phyloP scores from a whole-genome alignment of 129 eudicot species.

The Silybum marianum region DNA sequence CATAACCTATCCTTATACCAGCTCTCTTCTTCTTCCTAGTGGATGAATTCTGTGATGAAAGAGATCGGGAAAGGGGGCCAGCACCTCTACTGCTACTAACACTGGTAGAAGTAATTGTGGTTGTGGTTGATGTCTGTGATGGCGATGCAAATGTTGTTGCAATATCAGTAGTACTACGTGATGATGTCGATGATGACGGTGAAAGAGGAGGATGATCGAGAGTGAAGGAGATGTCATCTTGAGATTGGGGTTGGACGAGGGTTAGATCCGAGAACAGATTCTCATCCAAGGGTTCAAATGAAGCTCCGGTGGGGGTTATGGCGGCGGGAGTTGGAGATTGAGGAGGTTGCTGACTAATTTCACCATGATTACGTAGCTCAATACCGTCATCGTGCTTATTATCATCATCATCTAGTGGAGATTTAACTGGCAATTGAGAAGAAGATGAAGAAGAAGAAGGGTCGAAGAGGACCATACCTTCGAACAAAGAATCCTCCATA shows the following conservation, averaged over 20 bases:
- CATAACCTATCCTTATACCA: constrained; percentile 67
- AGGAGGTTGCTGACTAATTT: constrained; percentile 21
- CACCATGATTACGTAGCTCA: constrained; percentile 28
- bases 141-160: constrained; percentile 15
- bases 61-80: constrained; percentile 13
- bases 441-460: constrained; percentile 27
- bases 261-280: constrained; percentile 75
- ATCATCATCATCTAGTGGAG: background rate
- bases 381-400: constrained; percentile 6
- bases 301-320: constrained; percentile 24
- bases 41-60: constrained; percentile 43
- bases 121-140: constrained; percentile 12
- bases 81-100: background rate
- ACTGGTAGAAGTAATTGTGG: constrained; percentile 1
- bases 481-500: constrained; percentile 64
- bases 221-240: constrained; percentile 21
- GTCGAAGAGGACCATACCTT: constrained; percentile 66
- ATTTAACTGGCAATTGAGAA: constrained; percentile 26
- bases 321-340: constrained; percentile 25
- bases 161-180: constrained; percentile 35
- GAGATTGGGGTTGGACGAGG: constrained; percentile 40
- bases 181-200: constrained; percentile 21
- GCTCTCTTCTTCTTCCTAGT: constrained; percentile 66
- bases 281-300: constrained; percentile 60
- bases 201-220: constrained; percentile 28